Evolutionary conservation across 805 yeast species (phyloP), one percentile per base, ranked within the genome.

Genomic region (Ogataea pilisensis): DNA sequence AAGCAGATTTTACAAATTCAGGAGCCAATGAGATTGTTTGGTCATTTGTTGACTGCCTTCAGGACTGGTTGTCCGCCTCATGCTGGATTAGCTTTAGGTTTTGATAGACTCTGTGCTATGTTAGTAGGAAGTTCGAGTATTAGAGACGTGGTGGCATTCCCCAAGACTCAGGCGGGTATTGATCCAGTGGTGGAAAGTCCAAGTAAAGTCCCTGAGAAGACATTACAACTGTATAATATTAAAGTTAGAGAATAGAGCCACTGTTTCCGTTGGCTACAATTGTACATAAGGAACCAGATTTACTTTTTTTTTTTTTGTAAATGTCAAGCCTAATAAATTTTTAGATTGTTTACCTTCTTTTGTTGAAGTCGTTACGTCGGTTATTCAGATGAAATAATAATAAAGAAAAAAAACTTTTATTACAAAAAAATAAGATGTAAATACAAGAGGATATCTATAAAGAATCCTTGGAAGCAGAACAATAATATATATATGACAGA

Each of bases 1-100:
- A 67, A 80, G 34, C 61, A 78, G 19, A 69, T 91, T 9, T 69
- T 93, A 24, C 63, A 72, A 7, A 81, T 93, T 11, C 36, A 55
- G 1, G 65, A 86, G 46, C 75, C 85, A 21, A 72, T 80, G 34
- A 57, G 60, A 27, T 66, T 88, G 8, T 93, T 93, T 66, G 95
- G 96, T 0, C 99, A 93, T 63, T 68, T 93, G 31, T 68, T 93
- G 25, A 68, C 71, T 31, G 96, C 96, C 0, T 75, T 93, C 41
- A 77, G 76, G 19, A 78, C 85, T 65, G 99, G 99, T 1, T 88
- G 98, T 55, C 99, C 99, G 1, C 99, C 99, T 1, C 99, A 93
- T 64, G 96, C 97, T 2, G 99, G 99, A 0, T 69, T 93, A 29
- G 99, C 99, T 0, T 70, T 93, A 27, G 99, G 99, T 0, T 85